Evolutionary conservation across 2,329 filamentous ascomycete species (phyloP).

Genomic region (Hypoxylon sp.): DNA sequence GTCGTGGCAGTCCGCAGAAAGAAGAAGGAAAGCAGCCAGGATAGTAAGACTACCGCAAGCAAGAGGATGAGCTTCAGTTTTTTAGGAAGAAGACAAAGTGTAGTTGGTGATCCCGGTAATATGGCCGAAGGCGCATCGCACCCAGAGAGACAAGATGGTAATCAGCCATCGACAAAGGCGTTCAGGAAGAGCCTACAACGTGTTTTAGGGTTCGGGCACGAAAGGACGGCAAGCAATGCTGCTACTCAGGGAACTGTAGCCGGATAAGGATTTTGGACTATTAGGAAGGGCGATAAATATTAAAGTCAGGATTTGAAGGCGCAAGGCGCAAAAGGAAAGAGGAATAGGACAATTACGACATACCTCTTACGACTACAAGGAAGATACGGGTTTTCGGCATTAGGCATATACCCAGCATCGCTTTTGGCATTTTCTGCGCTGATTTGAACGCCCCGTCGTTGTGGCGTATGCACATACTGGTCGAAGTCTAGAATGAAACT

Average conservation of each 20-base stretch:
- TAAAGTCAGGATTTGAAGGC: slow-evolving; percentile 7
- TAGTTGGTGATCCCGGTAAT: slow-evolving; percentile 41
- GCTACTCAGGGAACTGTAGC: slow-evolving; percentile 34
- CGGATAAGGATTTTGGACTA: slow-evolving; percentile 16
- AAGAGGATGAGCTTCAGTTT: slow-evolving; percentile 66
- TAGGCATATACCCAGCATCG: slow-evolving; percentile 43
- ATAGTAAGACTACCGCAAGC: slow-evolving; percentile 49
- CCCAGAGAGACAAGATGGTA: slow-evolving; percentile 35
- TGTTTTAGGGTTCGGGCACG: slow-evolving; percentile 55
- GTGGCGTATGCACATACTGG: slow-evolving; percentile 14
- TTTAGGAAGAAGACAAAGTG: slow-evolving; percentile 58
- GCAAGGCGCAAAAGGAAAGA: slow-evolving; percentile 17
- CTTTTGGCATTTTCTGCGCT: slow-evolving; percentile 33
- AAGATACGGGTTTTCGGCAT: slow-evolving; percentile 26
- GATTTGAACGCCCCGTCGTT: slow-evolving; percentile 12
- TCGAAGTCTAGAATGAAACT: slow-evolving; percentile 24
- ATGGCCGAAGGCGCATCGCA: slow-evolving; percentile 31
- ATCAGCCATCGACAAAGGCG: slow-evolving; percentile 45
- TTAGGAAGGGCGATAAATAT: background rate
- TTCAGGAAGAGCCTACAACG: slow-evolving; percentile 56
- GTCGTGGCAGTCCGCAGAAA: slow-evolving; percentile 59
- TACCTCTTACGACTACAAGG: slow-evolving; percentile 20
- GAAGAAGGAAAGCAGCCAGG: slow-evolving; percentile 53
- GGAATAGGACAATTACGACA: slow-evolving; percentile 18
- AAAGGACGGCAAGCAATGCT: slow-evolving; percentile 40